A percentile compares a stretch with the other conserved stretches of the same genome.
phyloP scores from a whole-genome alignment of 805 yeast genomes.

The Metschnikowia aberdeeniae region DNA sequence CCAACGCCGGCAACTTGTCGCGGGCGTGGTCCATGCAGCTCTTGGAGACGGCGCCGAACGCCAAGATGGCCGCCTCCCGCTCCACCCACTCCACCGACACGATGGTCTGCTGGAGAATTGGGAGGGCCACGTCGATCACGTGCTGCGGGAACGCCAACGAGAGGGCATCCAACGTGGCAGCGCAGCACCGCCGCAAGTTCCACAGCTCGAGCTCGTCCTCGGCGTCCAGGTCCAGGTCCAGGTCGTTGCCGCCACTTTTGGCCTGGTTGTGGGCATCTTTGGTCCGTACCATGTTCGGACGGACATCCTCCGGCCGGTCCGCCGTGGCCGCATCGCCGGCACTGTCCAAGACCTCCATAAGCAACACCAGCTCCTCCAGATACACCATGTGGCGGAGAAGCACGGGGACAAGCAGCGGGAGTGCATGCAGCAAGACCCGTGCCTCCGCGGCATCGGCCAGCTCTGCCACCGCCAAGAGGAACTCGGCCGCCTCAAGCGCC shows the following conservation, averaged over 20 bases:
- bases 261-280: constrained; percentile 43
- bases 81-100: constrained; percentile 77
- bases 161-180: constrained; percentile 83
- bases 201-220: constrained; percentile 70
- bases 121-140: constrained; percentile 65
- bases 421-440: constrained; percentile 48
- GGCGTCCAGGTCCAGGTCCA: constrained; percentile 64
- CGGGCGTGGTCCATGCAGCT: constrained; percentile 74
- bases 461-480: constrained; percentile 66
- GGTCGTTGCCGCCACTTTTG: constrained; percentile 37
- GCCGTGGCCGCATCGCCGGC: constrained; percentile 73
- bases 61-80: constrained; percentile 89
- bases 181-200: constrained; percentile 91
- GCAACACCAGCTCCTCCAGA: constrained; percentile 71
- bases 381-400: constrained; percentile 81
- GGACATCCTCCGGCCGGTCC: constrained; percentile 84
- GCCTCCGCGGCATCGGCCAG: constrained; percentile 15
- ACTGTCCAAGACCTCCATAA: constrained; percentile 60
- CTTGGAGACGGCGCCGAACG: constrained; percentile 92
- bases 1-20: constrained; percentile 70
- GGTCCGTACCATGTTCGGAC: constrained; percentile 71
- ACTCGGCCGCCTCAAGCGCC: constrained; percentile 90
- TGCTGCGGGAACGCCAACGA: constrained; percentile 64
- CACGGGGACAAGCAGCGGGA: constrained; percentile 68
- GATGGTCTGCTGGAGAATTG: constrained; percentile 68